Evolutionary conservation across 164 flowering plant species (phyloP).

Genomic region (Cinnamomum micranthum): DNA sequence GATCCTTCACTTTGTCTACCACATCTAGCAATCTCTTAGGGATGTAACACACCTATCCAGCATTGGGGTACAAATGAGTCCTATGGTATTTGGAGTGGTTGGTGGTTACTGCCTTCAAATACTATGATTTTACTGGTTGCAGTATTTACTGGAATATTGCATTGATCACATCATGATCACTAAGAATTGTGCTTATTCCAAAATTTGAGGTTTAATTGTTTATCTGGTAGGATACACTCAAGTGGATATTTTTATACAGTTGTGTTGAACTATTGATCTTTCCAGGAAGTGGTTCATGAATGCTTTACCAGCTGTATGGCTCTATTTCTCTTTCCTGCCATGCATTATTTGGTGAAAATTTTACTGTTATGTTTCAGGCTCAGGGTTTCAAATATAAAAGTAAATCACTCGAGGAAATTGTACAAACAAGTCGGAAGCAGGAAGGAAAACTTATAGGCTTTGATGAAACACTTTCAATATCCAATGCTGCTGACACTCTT

Average conservation of each 20-base stretch:
- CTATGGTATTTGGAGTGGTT: too few species aligned
- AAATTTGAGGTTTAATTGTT: background rate
- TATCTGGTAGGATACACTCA: background rate
- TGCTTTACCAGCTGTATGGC: background rate
- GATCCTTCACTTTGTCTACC: too few species aligned
- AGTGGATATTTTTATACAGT: background rate
- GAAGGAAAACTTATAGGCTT: conserved; percentile 73
- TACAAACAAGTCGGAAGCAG: conserved; percentile 40
- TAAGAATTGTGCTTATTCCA: too few species aligned
- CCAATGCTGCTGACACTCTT: conserved; percentile 10
- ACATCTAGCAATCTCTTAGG: too few species aligned
- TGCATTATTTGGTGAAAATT: background rate
- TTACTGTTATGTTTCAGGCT: conserved; percentile 35
- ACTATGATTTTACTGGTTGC: too few species aligned
- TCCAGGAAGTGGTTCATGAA: background rate
- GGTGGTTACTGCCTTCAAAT: too few species aligned
- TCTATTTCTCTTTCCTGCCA: background rate
- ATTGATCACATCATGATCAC: too few species aligned
- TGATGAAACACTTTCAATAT: conserved; percentile 47
- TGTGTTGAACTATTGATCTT: background rate
- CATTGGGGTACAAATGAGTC: too few species aligned
- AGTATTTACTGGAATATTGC: too few species aligned
- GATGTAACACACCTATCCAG: too few species aligned
- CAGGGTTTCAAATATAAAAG: conserved; percentile 42
- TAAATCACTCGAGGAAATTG: conserved; percentile 47